These are phyloP conservation scores for Boeremia exigua DNA, from an alignment of 2,329 filamentous ascomycete species.

Conservation along the genomic window DNA sequence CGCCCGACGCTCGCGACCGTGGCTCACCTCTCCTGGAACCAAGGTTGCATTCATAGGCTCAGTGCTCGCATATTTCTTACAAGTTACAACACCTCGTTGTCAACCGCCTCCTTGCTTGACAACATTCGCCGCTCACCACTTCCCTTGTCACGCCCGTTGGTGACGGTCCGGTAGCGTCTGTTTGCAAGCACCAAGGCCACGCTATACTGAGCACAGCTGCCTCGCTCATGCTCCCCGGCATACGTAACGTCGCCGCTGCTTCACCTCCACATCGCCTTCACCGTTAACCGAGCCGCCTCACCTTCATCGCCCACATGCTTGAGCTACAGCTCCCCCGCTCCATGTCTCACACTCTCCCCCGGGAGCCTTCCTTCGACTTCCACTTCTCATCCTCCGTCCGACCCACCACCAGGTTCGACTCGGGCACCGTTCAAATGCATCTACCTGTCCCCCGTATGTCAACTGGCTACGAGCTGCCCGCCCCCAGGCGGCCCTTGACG, in stretches of 20 bases:
- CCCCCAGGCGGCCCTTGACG: slow-evolving; percentile 39
- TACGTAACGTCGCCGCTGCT: slow-evolving; percentile 23
- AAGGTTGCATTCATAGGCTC: slow-evolving; percentile 40
- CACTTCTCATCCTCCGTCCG: slow-evolving; percentile 33
- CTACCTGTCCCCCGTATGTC: slow-evolving; percentile 38
- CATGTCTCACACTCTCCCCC: slow-evolving; percentile 50
- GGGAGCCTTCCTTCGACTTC: slow-evolving; percentile 44
- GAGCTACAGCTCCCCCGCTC: slow-evolving; percentile 50
- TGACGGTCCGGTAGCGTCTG: slow-evolving; percentile 16
- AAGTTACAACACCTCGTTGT: slow-evolving; percentile 25
- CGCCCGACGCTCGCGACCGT: slow-evolving; percentile 17
- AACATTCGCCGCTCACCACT: slow-evolving; percentile 16
- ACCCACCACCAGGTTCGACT: slow-evolving; percentile 35
- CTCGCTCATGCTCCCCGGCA: slow-evolving; percentile 19
- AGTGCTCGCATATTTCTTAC: slow-evolving; percentile 35
- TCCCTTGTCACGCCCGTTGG: slow-evolving; percentile 15
- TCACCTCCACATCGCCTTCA: slow-evolving; percentile 13
- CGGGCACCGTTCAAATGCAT: slow-evolving; percentile 40
- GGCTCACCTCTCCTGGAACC: slow-evolving; percentile 30
- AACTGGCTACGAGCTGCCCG: slow-evolving; percentile 28
- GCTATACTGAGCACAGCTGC: slow-evolving; percentile 18
- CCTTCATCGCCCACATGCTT: slow-evolving; percentile 44
- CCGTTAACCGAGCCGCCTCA: slow-evolving; percentile 14
- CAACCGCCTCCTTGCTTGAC: slow-evolving; percentile 45
- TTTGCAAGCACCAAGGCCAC: slow-evolving; percentile 21